Percentiles rank a stretch among this genome's conserved stretches.
These are phyloP conservation scores for Dryas alaskensis DNA, from an alignment of 306 rosid genomes.

Conservation along the genomic window DNA sequence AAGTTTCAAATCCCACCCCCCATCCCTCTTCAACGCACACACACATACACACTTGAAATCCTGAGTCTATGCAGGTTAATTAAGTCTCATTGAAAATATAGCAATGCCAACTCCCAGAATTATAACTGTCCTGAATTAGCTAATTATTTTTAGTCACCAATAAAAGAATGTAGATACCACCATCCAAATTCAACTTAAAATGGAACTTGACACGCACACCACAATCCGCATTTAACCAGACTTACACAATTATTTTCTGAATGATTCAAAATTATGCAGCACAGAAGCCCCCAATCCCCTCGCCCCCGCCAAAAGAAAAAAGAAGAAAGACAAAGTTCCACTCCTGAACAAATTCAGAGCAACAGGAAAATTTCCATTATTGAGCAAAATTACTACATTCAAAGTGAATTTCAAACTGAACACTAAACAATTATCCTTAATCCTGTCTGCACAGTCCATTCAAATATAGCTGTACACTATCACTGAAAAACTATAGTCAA, in stretches of 20 bases:
- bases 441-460: constrained; percentile 5
- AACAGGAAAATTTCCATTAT: not conserved
- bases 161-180: not conserved
- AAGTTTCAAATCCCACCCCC: not conserved
- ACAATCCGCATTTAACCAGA: not conserved
- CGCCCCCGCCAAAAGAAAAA: too few relatives aligned
- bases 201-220: not conserved
- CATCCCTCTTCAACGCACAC: too few relatives aligned
- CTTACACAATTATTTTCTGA: not conserved
- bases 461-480: not conserved
- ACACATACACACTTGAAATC: not conserved
- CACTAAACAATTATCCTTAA: not conserved
- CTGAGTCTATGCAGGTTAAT: not conserved
- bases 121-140: not conserved
- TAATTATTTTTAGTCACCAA: not conserved
- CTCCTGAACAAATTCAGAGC: not conserved
- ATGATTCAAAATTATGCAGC: not conserved
- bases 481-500: not conserved
- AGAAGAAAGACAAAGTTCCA: too few relatives aligned
- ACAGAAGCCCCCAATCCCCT: not conserved
- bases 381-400: not conserved
- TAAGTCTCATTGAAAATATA: not conserved
- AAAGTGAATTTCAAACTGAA: not conserved
- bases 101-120: not conserved
- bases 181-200: not conserved